These are phyloP conservation scores for Vigna nakashimae DNA, from an alignment of 306 rosid species.

Conservation along the genomic window DNA sequence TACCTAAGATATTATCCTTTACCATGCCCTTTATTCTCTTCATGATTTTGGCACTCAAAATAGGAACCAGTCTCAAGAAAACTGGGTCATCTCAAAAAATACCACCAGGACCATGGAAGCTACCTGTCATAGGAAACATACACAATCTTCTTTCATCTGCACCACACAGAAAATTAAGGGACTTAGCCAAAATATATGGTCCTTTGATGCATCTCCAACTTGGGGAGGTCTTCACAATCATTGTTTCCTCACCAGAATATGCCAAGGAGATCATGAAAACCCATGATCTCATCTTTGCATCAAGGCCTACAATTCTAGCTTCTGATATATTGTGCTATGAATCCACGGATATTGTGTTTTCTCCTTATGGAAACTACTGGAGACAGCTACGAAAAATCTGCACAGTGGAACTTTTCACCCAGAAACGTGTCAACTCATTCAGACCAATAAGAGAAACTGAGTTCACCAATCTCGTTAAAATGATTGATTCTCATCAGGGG, in stretches of 20 bases:
- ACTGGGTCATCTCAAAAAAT: not conserved
- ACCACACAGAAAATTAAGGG: constrained; percentile 43
- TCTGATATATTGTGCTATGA: not conserved
- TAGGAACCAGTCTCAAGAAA: no score
- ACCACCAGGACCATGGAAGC: constrained; percentile 38
- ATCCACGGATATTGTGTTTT: not conserved
- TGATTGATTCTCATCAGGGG: constrained; percentile 24
- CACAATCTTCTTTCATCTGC: constrained; percentile 6
- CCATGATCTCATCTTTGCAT: not conserved
- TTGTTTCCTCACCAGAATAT: constrained; percentile 52
- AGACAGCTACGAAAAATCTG: not conserved
- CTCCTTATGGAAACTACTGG: constrained; percentile 38
- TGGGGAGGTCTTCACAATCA: constrained; percentile 25
- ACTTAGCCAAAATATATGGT: constrained; percentile 43
- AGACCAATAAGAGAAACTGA: constrained; percentile 44
- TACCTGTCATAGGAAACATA: constrained; percentile 42
- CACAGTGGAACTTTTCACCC: not conserved
- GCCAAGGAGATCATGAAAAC: constrained; percentile 15
- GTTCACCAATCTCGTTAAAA: constrained; percentile 8
- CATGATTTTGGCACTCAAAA: no score
- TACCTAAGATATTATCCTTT: no score
- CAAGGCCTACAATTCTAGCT: not conserved
- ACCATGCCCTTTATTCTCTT: no score
- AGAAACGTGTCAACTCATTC: not conserved
- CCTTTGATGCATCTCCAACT: constrained; percentile 42